Evolutionary conservation across 257 asterid species (phyloP).

Genomic region (Mentha longifolia): DNA sequence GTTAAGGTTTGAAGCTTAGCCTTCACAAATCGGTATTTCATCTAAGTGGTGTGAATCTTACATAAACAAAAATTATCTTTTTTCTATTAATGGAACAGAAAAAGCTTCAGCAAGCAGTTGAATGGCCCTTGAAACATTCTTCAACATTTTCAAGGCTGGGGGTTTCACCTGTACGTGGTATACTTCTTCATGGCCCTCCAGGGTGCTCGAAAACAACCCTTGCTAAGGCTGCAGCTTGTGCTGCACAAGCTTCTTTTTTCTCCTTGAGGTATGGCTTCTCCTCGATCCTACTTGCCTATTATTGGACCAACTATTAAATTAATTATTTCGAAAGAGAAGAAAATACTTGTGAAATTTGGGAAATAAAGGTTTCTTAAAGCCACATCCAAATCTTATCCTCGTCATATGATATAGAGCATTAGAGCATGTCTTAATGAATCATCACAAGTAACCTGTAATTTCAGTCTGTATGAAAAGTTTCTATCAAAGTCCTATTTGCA

Average conservation of each 20-base stretch:
- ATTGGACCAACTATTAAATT: neutral
- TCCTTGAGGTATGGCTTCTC: constrained; percentile 69
- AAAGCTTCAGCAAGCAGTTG: constrained; percentile 96
- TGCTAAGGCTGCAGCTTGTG: constrained; percentile 95
- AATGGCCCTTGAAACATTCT: constrained; percentile 92
- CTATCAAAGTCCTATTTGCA: neutral
- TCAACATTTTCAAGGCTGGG: constrained; percentile 75
- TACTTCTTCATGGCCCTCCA: constrained; percentile 98
- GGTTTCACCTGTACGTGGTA: constrained; percentile 79
- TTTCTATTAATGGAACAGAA: constrained; percentile 58
- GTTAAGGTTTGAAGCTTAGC: constrained; percentile 64
- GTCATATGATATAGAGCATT: neutral
- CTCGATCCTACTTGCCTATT: constrained; percentile 1
- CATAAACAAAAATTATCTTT: constrained; percentile 1
- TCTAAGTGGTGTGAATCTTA: constrained; percentile 22
- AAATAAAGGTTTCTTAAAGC: neutral
- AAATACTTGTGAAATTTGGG: neutral
- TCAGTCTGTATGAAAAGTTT: neutral
- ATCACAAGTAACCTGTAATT: neutral
- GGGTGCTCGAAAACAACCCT: constrained; percentile 99
- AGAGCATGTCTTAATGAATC: neutral
- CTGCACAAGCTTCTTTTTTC: constrained; percentile 94
- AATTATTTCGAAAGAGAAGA: neutral
- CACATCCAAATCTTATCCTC: constrained; percentile 1
- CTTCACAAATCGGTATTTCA: constrained; percentile 26